Evolutionary conservation across 202 grass and related monocot species (phyloP), one percentile per base, ranked within the genome.

Genomic region (Carex arenaria): DNA sequence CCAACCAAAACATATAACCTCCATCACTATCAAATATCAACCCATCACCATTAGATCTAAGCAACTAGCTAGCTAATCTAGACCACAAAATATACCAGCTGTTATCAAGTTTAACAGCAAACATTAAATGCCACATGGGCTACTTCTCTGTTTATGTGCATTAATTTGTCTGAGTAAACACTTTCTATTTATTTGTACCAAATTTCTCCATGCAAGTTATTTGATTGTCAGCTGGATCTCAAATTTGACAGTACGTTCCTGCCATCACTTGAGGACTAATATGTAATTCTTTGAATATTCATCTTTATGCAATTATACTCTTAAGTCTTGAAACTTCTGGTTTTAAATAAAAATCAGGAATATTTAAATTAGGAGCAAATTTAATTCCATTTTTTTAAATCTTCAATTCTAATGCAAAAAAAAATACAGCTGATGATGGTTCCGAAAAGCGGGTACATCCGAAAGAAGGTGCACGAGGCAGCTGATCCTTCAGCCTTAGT

Each of bases 381-480:
- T 34, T 4, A 62, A 17, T 78, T 78, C 17, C 15, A 78, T 34
- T 5, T 32, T 20, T 47, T 34, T 59, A 20, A n/a, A 19, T 45
- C 52, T 7, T 26, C 7, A 64, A 60, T 77, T 76, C 67, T 52
- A 63, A 63, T 19, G 2, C 12, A 9, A 34, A 60, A 60, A 78
- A 60, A 10, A 40, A 0, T 78, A 40, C 84, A 94, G 91, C 83
- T 88, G 17, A 88, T 92, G 80, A 87, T 98, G 86, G 88, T 92
- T 64, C 84, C 89, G n/a, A 93, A 86, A 87, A 92, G 91, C 40
- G 80, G 95, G 2, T 90, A 93, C 86, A 90, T 98, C 78, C 70
- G 89, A 38, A 80, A 87, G 2, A 87, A 80, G 72, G 61, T 98
- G 12, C 71, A 87, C 26, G 57, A 84, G 28, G 68, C 85, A 52